Evolutionary conservation across 805 yeast genomes (phyloP), one percentile per base, ranked within the genome.

Genomic region (Saccharomycopsis lassenensis): DNA sequence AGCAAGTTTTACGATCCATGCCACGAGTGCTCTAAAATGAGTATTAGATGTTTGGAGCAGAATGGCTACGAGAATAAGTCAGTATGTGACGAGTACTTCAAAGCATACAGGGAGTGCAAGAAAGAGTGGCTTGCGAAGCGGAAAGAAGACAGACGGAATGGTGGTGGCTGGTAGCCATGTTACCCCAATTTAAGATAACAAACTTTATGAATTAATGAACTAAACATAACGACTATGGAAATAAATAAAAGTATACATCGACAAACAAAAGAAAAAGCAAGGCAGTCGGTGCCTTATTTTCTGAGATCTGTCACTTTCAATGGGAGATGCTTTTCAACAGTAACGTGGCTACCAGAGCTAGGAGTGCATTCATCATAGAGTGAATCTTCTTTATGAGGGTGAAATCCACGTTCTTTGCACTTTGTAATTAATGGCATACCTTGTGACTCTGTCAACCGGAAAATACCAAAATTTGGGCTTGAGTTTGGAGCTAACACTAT

Each of bases 1-100:
- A 77, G 94, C 5, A 74, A 80, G 52, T 91, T 67, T 56, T 89
- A 80, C 51, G 96, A 89, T 53, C 98, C 98, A 0, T 89, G 98
- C 57, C 80, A 77, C 31, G 91, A 86, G 51, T 77, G 91, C 24
- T 69, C 95, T 7, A 77, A 75, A 52, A 89, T 94, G 75, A 82
- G 94, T 29, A 63, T 86, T 46, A 71, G 71, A 46, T 89, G 98
- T 50, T 62, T 89, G 55, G 89, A 84, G 48, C 57, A 80, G 33
- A 83, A 87, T 52, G 43, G 46, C 7, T 67, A 77, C 48, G 77
- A 71, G 63, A 84, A 72, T 63, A 71, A 65, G 62, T 74, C 64
- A 36, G 67, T 57, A 58, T 85, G 78, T 62, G 72, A 59, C 55
- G 94, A 81, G 41, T 89, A 83, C 52, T 91, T 89, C 55, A 85